Conservation (phyloP, 2,329 filamentous ascomycete genomes). For the Plenodomus lindquistii region DNA sequence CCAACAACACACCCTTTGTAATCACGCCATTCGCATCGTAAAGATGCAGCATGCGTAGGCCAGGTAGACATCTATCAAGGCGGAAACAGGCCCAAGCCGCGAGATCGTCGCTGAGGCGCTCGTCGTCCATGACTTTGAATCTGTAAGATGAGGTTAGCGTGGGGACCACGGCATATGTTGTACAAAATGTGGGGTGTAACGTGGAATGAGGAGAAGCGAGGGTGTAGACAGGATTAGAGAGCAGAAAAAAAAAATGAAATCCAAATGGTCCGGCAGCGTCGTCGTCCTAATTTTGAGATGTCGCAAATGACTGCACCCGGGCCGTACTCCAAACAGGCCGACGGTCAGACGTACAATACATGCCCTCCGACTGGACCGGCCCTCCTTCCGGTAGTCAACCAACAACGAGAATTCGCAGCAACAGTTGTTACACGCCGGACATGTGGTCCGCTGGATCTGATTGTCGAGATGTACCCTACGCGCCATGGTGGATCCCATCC, state of each 20-base stretch:
- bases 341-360: too few species aligned
- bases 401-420: background rate
- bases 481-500: background rate
- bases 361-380: background rate
- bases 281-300: too few species aligned
- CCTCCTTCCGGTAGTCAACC: background rate
- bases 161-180: conserved; percentile 1
- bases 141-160: conserved; percentile 44
- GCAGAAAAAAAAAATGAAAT: too few species aligned
- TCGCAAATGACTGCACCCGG: too few species aligned
- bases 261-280: too few species aligned
- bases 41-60: conserved; percentile 78
- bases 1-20: conserved; percentile 70
- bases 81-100: conserved; percentile 89
- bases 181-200: background rate
- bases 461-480: background rate
- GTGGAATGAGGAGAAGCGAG: too few species aligned
- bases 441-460: background rate
- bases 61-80: conserved; percentile 75
- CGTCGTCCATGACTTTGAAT: conserved; percentile 87
- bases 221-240: too few species aligned
- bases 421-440: background rate
- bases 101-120: conserved; percentile 73
- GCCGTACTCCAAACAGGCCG: background rate
- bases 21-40: conserved; percentile 68